Conservation (phyloP, 164 flowering plant species). For the Cinnamomum chago region DNA sequence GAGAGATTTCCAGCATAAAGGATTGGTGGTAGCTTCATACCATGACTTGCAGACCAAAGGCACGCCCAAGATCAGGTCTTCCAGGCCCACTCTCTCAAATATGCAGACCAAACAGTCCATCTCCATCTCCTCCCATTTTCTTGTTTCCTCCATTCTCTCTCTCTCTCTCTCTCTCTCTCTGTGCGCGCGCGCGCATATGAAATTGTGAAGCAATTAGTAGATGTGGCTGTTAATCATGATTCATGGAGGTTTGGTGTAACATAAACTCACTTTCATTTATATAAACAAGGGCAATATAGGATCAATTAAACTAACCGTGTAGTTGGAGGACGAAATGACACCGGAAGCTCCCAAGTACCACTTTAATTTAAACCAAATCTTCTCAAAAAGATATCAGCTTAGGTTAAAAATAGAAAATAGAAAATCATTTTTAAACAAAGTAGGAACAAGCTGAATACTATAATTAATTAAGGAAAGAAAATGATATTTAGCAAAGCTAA, state of each 20-base stretch:
- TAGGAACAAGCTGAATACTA: too few species aligned
- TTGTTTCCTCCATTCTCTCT: not conserved
- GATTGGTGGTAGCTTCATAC: slow-evolving; percentile 7
- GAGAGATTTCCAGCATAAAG: slow-evolving; percentile 2
- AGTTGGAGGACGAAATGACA: too few species aligned
- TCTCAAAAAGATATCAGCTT: too few species aligned
- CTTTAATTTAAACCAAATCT: too few species aligned
- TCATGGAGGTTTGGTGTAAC: not conserved
- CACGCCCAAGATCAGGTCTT: not conserved
- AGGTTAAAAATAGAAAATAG: too few species aligned
- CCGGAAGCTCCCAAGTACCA: too few species aligned
- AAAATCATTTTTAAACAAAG: too few species aligned
- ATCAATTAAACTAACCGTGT: too few species aligned
- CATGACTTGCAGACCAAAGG: slow-evolving; percentile 5
- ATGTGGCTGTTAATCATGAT: not conserved
- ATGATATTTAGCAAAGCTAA: too few species aligned
- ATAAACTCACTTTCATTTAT: not conserved
- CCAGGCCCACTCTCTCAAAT: not conserved
- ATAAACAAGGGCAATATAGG: too few species aligned
- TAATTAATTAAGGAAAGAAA: too few species aligned
- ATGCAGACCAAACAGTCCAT: slow-evolving; percentile 6
- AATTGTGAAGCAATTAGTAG: not conserved
- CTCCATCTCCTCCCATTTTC: not conserved
- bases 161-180: slow-evolving; percentile 3
- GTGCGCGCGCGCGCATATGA: too few species aligned